Conservation (phyloP, 148 eudicot species). For the Rhododendron kiyosumense region DNA sequence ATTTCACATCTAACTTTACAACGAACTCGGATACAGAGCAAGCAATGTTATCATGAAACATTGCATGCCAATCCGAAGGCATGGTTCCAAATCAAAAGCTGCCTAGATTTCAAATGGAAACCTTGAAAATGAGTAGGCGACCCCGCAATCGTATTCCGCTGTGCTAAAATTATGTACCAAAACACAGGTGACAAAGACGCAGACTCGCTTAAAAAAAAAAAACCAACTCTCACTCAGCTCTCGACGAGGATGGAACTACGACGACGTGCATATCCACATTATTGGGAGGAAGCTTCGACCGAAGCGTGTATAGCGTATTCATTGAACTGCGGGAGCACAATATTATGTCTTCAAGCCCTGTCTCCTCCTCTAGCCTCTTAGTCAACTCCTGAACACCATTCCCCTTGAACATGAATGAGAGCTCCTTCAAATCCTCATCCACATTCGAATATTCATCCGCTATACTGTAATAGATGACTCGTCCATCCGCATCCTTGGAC, state of each 20-base stretch:
- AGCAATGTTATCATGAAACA: no score
- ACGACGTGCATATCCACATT: slow-evolving; percentile 55
- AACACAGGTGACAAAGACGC: not conserved
- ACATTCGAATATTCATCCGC: slow-evolving; percentile 38
- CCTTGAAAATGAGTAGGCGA: not conserved
- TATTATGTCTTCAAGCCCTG: slow-evolving; percentile 36
- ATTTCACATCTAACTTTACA: no score
- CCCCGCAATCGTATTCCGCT: not conserved
- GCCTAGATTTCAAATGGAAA: not conserved
- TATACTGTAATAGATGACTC: slow-evolving; percentile 48
- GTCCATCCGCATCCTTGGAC: slow-evolving; percentile 33
- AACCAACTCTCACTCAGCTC: slow-evolving; percentile 12
- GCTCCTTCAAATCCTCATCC: slow-evolving; percentile 29
- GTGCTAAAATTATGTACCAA: not conserved
- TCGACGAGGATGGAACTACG: slow-evolving; percentile 40
- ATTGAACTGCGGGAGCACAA: slow-evolving; percentile 59
- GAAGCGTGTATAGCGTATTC: slow-evolving; percentile 52
- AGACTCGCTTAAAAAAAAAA: not conserved
- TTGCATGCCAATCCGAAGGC: no score
- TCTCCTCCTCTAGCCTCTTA: slow-evolving; percentile 44
- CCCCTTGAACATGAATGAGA: slow-evolving; percentile 42
- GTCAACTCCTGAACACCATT: slow-evolving; percentile 52
- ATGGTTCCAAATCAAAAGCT: not conserved
- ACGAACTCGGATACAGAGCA: no score
- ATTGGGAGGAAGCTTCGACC: slow-evolving; percentile 61